Base-by-base conservation (phyloP, 768 basidiomycete species). In the Wakefieldia striispora region DNA sequence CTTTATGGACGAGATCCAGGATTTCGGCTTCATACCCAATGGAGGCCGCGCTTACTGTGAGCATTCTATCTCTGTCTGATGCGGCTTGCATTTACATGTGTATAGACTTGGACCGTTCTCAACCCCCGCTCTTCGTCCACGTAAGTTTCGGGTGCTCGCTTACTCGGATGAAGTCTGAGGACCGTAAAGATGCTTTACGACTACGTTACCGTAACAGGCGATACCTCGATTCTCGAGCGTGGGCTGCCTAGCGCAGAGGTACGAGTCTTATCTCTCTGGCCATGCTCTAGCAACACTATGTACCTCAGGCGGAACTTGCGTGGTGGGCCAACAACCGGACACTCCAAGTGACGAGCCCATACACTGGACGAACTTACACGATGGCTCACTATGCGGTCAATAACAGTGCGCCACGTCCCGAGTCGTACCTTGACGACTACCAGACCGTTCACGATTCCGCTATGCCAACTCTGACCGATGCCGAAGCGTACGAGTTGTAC, bases 1-100 rank as follows among this genome's bases (percentile, higher is more conserved):
- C 71, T 97, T 97, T 62, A 94, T 97, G 92, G 94, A 97, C 60
- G 86, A 95, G 63, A 72, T 97, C 40, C 82, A 87, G 35, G 63
- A 65, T 20, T 82, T 89, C 59, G 95, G 94, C 0, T 97, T 97
- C 72, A 86, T 97, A 54, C 95, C 95, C 2, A 97, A 97, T 59
- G 95, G 95, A 7, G 94, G 92, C 4, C 78, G 93, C 11, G 91
- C 89, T 43, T 97, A 97, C 61, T 97, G 86, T 86, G 59, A 49
- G 70, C n/a, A 3, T 40, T 19, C 1, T 6, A 10, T 6, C 8
- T 40, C 40, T 16, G 16, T 13, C 0, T 47, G 3, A 12, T 3
- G 2, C 14, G 16, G 26, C 21, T 9, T 42, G 23, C 19, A 13
- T 35, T 49, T 21, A 59, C 21, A 31, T 47, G 19, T 16, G 20